Evolutionary conservation across 495 filamentous ascomycete genomes (phyloP).

Genomic region (Penicillium nucicola): DNA sequence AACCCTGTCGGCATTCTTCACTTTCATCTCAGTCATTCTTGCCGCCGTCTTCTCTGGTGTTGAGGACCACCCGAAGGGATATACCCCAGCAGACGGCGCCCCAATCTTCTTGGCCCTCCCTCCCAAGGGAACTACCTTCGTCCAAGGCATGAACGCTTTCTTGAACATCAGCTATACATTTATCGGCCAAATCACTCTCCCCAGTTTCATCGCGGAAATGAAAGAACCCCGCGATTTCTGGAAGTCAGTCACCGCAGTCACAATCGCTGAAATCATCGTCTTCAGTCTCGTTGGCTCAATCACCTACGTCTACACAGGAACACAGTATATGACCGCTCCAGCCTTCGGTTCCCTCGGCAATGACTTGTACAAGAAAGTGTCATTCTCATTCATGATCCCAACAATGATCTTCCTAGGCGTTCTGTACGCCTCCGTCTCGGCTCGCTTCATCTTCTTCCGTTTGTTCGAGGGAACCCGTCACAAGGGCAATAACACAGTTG

Average conservation of each 20-base stretch:
- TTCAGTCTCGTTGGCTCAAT: constrained; percentile 74
- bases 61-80: constrained; percentile 63
- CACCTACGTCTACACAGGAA: constrained; percentile 79
- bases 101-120: constrained; percentile 65
- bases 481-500: constrained; percentile 72
- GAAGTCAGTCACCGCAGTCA: constrained; percentile 84
- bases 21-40: constrained; percentile 79
- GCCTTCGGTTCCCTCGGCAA: constrained; percentile 78
- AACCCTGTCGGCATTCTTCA: constrained; percentile 74
- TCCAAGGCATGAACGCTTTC: constrained; percentile 76
- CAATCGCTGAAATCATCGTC: constrained; percentile 77
- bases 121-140: constrained; percentile 68
- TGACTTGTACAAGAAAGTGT: constrained; percentile 70
- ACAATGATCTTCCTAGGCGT: constrained; percentile 88
- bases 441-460: constrained; percentile 84
- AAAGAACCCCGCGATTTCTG: constrained; percentile 81
- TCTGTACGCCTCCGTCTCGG: constrained; percentile 81
- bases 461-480: constrained; percentile 74
- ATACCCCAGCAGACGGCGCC: constrained; percentile 51
- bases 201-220: constrained; percentile 92
- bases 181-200: constrained; percentile 88
- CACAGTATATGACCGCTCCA: constrained; percentile 75
- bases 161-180: constrained; percentile 91
- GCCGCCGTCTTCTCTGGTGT: constrained; percentile 75
- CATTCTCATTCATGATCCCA: constrained; percentile 91